phyloP scores from a whole-genome alignment of 768 basidiomycete genomes.

The Pulveroboletus sp. region DNA sequence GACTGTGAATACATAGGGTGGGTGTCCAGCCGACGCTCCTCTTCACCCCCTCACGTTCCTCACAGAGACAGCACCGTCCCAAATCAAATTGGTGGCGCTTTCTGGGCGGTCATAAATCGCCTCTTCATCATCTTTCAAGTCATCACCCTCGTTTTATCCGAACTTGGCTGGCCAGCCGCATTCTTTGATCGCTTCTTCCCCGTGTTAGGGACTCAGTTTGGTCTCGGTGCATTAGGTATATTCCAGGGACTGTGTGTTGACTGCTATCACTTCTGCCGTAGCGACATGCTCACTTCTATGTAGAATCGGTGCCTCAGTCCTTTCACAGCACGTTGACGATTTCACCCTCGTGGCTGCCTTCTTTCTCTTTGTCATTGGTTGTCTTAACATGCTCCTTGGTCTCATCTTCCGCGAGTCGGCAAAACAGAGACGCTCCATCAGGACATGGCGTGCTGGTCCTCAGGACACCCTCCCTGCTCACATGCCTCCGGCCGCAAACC shows the following conservation, averaged over 20 bases:
- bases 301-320: slow-evolving; percentile 65
- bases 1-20: slow-evolving; percentile 79
- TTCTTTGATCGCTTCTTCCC: slow-evolving; percentile 88
- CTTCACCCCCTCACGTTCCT: slow-evolving; percentile 17
- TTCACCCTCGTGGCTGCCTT: slow-evolving; percentile 90
- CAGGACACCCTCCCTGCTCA: slow-evolving; percentile 48
- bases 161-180: slow-evolving; percentile 70
- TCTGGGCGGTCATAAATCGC: slow-evolving; percentile 88
- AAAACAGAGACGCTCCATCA: slow-evolving; percentile 59
- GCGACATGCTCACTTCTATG: slow-evolving; percentile 7
- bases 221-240: slow-evolving; percentile 80
- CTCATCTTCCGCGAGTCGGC: slow-evolving; percentile 65
- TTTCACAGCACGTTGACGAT: slow-evolving; percentile 76
- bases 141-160: slow-evolving; percentile 74
- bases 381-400: slow-evolving; percentile 76
- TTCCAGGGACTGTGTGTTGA: slow-evolving; percentile 75
- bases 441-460: slow-evolving; percentile 54
- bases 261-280: not conserved
- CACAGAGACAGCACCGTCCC: slow-evolving; percentile 73
- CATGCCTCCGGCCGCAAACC: slow-evolving; percentile 22
- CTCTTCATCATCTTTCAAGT: slow-evolving; percentile 85
- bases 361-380: slow-evolving; percentile 89
- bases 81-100: slow-evolving; percentile 84
- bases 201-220: slow-evolving; percentile 77
- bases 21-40: slow-evolving; percentile 21